Evolutionary conservation across 139 green algal species (phyloP), one percentile per base, ranked within the genome.

Genomic region (Zygnema cylindricum): DNA sequence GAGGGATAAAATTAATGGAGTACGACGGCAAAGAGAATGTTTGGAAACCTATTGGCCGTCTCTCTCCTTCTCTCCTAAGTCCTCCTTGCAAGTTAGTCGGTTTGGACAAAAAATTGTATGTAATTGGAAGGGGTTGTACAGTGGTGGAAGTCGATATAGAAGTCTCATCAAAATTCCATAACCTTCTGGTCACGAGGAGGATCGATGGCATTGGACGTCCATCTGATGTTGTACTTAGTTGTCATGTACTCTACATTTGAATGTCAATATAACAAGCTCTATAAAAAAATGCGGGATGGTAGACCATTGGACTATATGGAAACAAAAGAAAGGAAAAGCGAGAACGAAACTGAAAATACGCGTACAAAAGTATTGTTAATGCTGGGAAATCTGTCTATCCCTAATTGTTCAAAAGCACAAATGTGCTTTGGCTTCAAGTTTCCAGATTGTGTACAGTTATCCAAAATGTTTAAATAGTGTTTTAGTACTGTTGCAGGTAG

Each of bases 41-140:
- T 42, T 87, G 81, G 81, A 54, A n/a, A 69, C 81, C 49, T 30
- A 30, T 87, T 22, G 81, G 81, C 30, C 81, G 81, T 0, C 81
- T 87, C 36, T 81, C 81, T 0, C 35, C 81, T 2, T 30, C 30
- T 33, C 35, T 78, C 57, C 81, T 87, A 23, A 87, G 39, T 30
- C 40, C 81, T 3, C 81, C 81, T 2, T 87, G 81, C 42, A 54
- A 55, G 49, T 63, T 87, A 2, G 33, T 41, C n/a, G 81, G 42
- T 69, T 43, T 87, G 32, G 49, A 38, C 0, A 54, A 32, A n/a
- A 54, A 55, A 40, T 69, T 87, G 42, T 87, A 87, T 54, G 43
- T 87, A n/a, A 33, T 87, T 25, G 81, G 81, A 38, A 41, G 81
- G 11, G 81, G 81, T 30, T 63, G 49, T 16, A 63, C 49, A 25